Base-by-base conservation (phyloP, 768 basidiomycete species). In the Phlebiopsis flavidoalba region DNA sequence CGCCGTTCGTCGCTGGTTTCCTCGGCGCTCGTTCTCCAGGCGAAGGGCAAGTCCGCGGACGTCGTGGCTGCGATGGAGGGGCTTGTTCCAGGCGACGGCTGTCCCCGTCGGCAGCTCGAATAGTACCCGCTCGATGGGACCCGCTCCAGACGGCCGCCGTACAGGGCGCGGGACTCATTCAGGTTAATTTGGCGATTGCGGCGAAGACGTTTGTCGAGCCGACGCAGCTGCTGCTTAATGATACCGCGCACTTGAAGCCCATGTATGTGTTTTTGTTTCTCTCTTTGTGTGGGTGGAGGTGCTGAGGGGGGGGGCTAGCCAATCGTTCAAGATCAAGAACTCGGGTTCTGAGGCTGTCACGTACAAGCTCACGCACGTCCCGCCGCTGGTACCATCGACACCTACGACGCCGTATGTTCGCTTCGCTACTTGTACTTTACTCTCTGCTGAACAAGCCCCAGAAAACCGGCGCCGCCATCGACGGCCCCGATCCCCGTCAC, bases 201-300 rank as follows among this genome's bases (percentile, higher is more conserved):
- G 70, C 78, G 11, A 77, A 73, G 1, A 80, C 83, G 5, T 65
- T 80, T 35, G 70, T 87, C 22, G 76, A 78, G 3, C 83, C 83
- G 5, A 76, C 77, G 12, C 78, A 84, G 64, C 72, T 87, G 21
- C 61, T 80, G 36, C 70, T 87, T 49, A 87, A 88, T 62, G 85
- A 86, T 68, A 86, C 85, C 1, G 75, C 79, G 14, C 73, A 83
- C 65, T 80, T 82, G 66, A 70, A 75, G 50, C 69, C 69, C 19
- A 56, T 67, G 78, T 79, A 67, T 40, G 77, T 70, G 21, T 8
- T 45, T 59, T 26, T 59, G n/a, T 17, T 63, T 71, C 48, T 5
- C 19, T 51, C n/a, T n/a, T n/a, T n/a, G n/a, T 31, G 26, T 10
- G 43, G 0, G 31, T 21, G 21, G 11, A 47, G 19, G 46, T n/a